phyloP scores from a whole-genome alignment of 75 land plant species.

The Ceratopteris richardii region DNA sequence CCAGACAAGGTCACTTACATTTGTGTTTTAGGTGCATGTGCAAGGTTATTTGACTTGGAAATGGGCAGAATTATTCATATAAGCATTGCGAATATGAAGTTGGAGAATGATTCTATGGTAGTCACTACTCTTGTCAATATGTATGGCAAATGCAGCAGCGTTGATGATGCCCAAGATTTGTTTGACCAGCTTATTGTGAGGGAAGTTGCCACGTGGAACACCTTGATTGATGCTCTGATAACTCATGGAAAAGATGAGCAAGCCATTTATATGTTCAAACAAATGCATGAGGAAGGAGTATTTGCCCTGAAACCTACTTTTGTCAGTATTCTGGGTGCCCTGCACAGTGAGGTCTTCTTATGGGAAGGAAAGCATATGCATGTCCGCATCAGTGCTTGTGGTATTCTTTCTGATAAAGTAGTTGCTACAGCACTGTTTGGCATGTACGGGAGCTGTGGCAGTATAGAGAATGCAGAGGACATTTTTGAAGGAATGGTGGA shows the following conservation, averaged over 20 bases:
- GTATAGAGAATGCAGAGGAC: slow-evolving; percentile 24
- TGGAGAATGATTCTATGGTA: not conserved
- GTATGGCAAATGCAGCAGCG: slow-evolving; percentile 44
- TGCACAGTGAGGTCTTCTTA: slow-evolving; percentile 31
- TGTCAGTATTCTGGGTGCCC: slow-evolving; percentile 46
- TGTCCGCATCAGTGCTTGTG: slow-evolving; percentile 44
- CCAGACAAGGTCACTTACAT: slow-evolving; percentile 1
- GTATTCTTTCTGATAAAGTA: slow-evolving; percentile 45
- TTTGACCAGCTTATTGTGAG: slow-evolving; percentile 38
- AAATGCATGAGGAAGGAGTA: slow-evolving; percentile 52
- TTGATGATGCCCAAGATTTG: slow-evolving; percentile 31
- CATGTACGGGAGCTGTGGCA: slow-evolving; percentile 63
- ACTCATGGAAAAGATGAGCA: slow-evolving; percentile 44
- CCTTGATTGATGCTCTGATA: slow-evolving; percentile 51
- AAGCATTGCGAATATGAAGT: not conserved
- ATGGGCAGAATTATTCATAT: slow-evolving; percentile 3
- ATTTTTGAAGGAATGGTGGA: slow-evolving; percentile 36
- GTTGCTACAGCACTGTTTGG: slow-evolving; percentile 47
- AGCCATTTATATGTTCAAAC: slow-evolving; percentile 36
- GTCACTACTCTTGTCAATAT: slow-evolving; percentile 27
- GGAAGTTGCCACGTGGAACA: slow-evolving; percentile 54
- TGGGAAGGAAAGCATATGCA: slow-evolving; percentile 49
- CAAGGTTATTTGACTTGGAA: slow-evolving; percentile 3
- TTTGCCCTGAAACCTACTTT: slow-evolving; percentile 33
- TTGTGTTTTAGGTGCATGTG: slow-evolving; percentile 8